Evolutionary conservation across 1,284 basidiomycete species (phyloP).

Genomic region (Leccinum ponderosum): DNA sequence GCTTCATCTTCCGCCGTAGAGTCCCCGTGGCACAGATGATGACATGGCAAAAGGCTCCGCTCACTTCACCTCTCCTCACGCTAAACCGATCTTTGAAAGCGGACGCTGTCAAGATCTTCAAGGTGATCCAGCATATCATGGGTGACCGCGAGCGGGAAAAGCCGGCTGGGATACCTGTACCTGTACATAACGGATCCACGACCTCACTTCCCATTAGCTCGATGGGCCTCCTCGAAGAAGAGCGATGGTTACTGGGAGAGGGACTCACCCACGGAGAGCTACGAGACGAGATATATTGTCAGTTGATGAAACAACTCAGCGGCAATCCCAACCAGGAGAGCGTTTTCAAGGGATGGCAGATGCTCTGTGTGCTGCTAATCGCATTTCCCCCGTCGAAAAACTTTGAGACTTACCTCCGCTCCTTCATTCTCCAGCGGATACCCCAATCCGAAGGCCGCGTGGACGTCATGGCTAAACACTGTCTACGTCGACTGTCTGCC

Average conservation of each 20-base stretch:
- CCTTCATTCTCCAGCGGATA: constrained; percentile 73
- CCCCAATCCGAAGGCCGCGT: constrained; percentile 71
- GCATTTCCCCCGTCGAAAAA: constrained; percentile 91
- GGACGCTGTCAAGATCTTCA: constrained; percentile 84
- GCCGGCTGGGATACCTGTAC: constrained; percentile 47
- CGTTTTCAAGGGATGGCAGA: constrained; percentile 87
- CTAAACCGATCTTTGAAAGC: constrained; percentile 65
- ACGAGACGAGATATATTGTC: constrained; percentile 90
- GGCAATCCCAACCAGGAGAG: constrained; percentile 83
- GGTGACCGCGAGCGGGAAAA: constrained; percentile 81
- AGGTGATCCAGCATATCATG: constrained; percentile 89
- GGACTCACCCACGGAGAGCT: constrained; percentile 79
- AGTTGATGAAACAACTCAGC: constrained; percentile 87
- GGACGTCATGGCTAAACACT: constrained; percentile 88
- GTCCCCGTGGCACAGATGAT: constrained; percentile 84
- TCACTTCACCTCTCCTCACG: constrained; percentile 73
- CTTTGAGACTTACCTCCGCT: constrained; percentile 79
- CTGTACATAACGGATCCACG: constrained; percentile 54
- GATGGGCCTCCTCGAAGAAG: constrained; percentile 71
- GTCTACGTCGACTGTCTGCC: constrained; percentile 66
- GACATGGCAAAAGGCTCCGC: constrained; percentile 82
- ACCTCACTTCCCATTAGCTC: constrained; percentile 45
- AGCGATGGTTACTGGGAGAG: constrained; percentile 80
- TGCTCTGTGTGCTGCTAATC: constrained; percentile 83
- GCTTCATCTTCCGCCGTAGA: constrained; percentile 78